Base-by-base conservation (phyloP, 176 grass and related monocot genomes). In the Lolium perenne region DNA sequence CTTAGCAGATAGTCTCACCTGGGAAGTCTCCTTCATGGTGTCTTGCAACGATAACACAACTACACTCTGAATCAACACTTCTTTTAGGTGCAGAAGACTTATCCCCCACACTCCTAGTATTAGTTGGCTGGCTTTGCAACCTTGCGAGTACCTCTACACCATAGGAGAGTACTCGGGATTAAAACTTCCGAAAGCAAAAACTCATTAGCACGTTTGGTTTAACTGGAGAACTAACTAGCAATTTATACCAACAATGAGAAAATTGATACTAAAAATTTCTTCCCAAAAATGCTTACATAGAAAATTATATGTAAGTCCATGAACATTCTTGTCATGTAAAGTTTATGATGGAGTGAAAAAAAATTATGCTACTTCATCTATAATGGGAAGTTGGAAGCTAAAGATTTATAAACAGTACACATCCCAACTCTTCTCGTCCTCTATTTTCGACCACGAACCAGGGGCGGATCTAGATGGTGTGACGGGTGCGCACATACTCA, bases 11-110 rank as follows among this genome's bases (percentile, higher is more conserved):
- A 82, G 60, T 51, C 73, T 77, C 25, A 88, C 86, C 86, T 78
- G 63, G 18, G 80, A 83, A 83, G 63, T 29, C 48, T 82, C 80
- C 86, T 29, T 23, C 86, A 88, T 88, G 41, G 40, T 23, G 6
- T 45, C 66, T 77, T 15, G 82, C 66, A 40, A 59, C 14, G 54
- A 10, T 5, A 29, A 32, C 6, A 26, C 63, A 38, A 5, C 13
- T 48, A 8, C 7, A 48, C 17, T 46, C 35, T 3, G 7, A 25
- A 60, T 26, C 11, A 22, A 51, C 20, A 17, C 76, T 59, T 71
- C 40, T 21, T 5, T 18, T 80, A 43, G 79, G 62, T 46, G 15
- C 22, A 59, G 40, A 40, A 69, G 55, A 48, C 43, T 73, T 48
- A 15, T 73, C 70, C 20, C 41, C 41, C 11, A 23, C 70, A 14